Percentiles rank a stretch among this genome's conserved stretches.
Conservation (phyloP, 176 grass and related monocot species). For the Hyparrhenia diplandra region DNA sequence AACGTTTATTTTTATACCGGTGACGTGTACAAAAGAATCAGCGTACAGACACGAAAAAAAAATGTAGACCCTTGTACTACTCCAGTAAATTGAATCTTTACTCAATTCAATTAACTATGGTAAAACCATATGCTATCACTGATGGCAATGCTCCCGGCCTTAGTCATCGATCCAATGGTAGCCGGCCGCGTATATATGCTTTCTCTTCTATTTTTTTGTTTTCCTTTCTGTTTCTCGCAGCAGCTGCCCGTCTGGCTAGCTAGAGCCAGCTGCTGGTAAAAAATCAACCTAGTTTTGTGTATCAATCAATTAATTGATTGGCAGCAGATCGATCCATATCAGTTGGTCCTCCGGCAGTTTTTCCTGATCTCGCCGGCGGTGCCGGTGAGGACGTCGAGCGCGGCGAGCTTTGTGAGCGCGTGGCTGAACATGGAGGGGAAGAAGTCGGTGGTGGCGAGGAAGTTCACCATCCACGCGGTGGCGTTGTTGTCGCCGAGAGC, state of each 20-base stretch:
- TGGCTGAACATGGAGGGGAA: conserved; percentile 61
- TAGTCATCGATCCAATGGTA: background rate
- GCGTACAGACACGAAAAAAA: conserved; percentile 1
- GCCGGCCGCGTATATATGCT: background rate
- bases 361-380: conserved; percentile 57
- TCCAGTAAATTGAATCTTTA: conserved; percentile 25
- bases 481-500: conserved; percentile 27
- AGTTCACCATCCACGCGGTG: conserved; percentile 46
- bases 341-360: conserved; percentile 58
- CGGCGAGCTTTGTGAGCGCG: conserved; percentile 60
- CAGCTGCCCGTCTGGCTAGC: background rate
- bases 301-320: background rate
- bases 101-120: conserved; percentile 14
- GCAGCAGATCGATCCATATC: background rate
- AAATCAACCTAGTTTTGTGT: background rate
- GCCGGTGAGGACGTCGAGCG: conserved; percentile 64
- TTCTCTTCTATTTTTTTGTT: background rate
- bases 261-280: background rate
- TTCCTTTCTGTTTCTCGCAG: background rate
- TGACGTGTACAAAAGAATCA: conserved; percentile 48
- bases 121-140: conserved; percentile 27
- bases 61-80: background rate
- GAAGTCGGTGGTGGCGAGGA: conserved; percentile 26
- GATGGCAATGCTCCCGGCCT: background rate
- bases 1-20: conserved; percentile 48